Evolutionary conservation across 1,284 basidiomycete genomes (phyloP), one percentile per base, ranked within the genome.

Genomic region (Trichosporon inkin): DNA sequence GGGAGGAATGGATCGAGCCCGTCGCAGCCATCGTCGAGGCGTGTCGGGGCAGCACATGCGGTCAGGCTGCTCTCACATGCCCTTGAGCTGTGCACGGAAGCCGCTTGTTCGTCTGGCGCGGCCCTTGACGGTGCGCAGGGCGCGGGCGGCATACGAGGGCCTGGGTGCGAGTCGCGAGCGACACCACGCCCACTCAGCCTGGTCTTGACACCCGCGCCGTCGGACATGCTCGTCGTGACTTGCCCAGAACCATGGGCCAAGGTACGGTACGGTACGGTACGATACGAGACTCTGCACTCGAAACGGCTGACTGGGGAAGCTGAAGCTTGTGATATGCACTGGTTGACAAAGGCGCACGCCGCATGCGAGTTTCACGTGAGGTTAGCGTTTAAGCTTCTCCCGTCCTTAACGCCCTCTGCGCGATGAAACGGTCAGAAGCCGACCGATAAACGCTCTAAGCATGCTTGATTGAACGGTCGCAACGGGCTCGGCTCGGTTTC

Each of bases 351-450:
- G 28, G 28, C 4, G 5, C 8, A 5, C 5, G 28, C 4, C 28
- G 28, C 5, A 32, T 32, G 8, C 28, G 8, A 32, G 44, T 49
- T 49, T 49, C 44, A 49, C 22, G 44, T 28, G 22, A 28, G 19
- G 17, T 32, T 49, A 28, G 44, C 44, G 44, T 49, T 49, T 49
- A 49, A 49, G 44, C 44, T 49, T 49, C 44, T 49, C 44, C 44
- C 44, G 44, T 49, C 28, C 44, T 49, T 22, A 49, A 24, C 41
- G 44, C 44, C 28, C 22, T n/a, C 22, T 32, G 8, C 14, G 16
- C 13, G 44, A 28, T 49, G 44, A 49, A 49, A 49, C 44, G 44
- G 2, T 16, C 22, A 14, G 16, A 49, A 32, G 28, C 6, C 44
- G 28, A 13, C 44, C 44, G 22, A 49, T 49, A 49, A 49, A 49